Evolutionary conservation across 140 eudicot species (phyloP).

Genomic region (Artemisia princeps): DNA sequence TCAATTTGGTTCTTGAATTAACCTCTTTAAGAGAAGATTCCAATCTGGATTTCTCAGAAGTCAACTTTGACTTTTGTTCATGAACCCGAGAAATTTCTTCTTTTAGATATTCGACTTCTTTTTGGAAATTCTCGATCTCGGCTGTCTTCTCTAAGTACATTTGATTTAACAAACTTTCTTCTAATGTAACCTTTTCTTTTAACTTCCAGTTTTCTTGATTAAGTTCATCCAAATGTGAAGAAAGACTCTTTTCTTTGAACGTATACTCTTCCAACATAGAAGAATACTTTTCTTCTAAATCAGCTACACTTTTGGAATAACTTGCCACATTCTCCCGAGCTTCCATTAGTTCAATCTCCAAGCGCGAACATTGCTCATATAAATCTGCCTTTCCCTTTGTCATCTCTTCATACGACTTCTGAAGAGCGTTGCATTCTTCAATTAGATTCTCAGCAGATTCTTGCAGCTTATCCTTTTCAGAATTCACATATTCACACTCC

Average conservation of each 20-base stretch:
- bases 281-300: constrained; percentile 43
- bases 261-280: constrained; percentile 42
- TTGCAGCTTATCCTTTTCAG: constrained; percentile 47
- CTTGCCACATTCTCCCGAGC: constrained; percentile 32
- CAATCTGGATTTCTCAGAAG: constrained; percentile 36
- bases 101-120: constrained; percentile 42
- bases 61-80: constrained; percentile 38
- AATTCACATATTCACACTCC: constrained; percentile 40
- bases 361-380: constrained; percentile 27
- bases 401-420: constrained; percentile 50
- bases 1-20: constrained; percentile 26
- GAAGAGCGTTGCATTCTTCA: constrained; percentile 39
- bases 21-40: constrained; percentile 41
- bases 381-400: constrained; percentile 35
- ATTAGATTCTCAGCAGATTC: constrained; percentile 39
- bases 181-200: constrained; percentile 42
- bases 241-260: constrained; percentile 43
- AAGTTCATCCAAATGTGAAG: constrained; percentile 53
- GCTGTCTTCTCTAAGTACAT: constrained; percentile 46
- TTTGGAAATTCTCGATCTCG: constrained; percentile 45
- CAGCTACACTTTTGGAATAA: constrained; percentile 33
- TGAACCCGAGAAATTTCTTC: constrained; percentile 31
- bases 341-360: constrained; percentile 44
- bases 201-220: constrained; percentile 50
- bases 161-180: constrained; percentile 53